phyloP scores from a whole-genome alignment of 768 basidiomycete species.

The Agaricus bisporus region DNA sequence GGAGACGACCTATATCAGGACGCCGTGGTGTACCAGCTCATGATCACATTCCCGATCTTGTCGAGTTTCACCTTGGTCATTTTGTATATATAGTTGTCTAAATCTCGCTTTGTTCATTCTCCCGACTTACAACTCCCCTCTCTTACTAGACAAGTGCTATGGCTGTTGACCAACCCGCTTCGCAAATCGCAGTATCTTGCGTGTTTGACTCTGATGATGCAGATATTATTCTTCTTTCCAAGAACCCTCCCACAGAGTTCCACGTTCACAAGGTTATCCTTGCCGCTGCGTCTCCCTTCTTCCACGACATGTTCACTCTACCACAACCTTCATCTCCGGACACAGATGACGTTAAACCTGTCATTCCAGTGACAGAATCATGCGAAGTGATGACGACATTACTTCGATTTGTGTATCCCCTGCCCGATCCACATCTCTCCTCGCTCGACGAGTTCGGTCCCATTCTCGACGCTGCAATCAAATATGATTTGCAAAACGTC shows the following conservation, averaged over 20 bases:
- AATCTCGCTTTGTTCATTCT: background rate
- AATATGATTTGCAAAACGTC: slow-evolving; percentile 55
- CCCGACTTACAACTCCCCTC: background rate
- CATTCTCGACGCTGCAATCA: slow-evolving; percentile 48
- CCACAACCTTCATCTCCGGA: slow-evolving; percentile 36
- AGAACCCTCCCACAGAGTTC: slow-evolving; percentile 38
- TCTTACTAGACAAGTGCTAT: background rate
- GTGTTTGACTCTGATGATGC: slow-evolving; percentile 32
- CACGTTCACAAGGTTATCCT: slow-evolving; percentile 59
- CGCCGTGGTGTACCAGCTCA: background rate
- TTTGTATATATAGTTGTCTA: background rate
- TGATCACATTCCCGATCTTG: background rate
- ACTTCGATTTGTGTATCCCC: slow-evolving; percentile 58
- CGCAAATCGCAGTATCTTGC: slow-evolving; percentile 1
- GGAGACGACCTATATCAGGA: slow-evolving; percentile 6
- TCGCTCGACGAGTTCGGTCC: slow-evolving; percentile 48
- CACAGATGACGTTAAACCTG: slow-evolving; percentile 23
- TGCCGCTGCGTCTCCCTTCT: slow-evolving; percentile 59
- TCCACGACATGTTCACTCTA: slow-evolving; percentile 60
- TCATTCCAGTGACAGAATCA: slow-evolving; percentile 53
- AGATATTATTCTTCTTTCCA: slow-evolving; percentile 47
- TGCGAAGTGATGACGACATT: slow-evolving; percentile 38
- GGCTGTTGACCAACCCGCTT: background rate
- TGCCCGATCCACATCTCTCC: slow-evolving; percentile 44
- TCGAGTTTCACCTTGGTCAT: background rate